These are phyloP conservation scores for Saccharomyces hybrid DNA, from an alignment of 1,139 yeast genomes.

Conservation along the genomic window DNA sequence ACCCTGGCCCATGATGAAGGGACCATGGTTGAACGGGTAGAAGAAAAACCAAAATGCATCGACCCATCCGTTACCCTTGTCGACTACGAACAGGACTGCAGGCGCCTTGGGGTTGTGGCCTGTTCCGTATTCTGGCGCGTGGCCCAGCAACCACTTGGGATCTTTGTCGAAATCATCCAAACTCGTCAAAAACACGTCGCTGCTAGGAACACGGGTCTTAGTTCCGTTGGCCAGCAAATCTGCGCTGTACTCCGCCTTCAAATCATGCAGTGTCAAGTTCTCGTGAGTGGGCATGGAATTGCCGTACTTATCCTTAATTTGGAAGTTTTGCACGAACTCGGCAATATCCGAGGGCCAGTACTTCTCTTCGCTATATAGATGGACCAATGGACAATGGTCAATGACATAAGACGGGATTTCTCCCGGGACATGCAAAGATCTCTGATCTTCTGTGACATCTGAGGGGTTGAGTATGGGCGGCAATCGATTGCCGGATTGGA, in stretches of 20 bases:
- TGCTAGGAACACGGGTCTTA: conserved; percentile 15
- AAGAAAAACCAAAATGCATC: conserved; percentile 93
- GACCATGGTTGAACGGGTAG: conserved; percentile 84
- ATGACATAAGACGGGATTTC: conserved; percentile 64
- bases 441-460: conserved; percentile 13
- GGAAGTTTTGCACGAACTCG: conserved; percentile 56
- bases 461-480: conserved; percentile 16
- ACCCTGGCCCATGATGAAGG: conserved; percentile 91
- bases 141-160: conserved; percentile 83
- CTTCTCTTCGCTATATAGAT: conserved; percentile 75
- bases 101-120: conserved; percentile 71
- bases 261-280: conserved; percentile 15
- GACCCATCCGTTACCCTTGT: conserved; percentile 76
- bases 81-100: conserved; percentile 70
- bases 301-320: conserved; percentile 32
- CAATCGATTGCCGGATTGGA: neutral
- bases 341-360: conserved; percentile 75
- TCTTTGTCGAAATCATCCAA: conserved; percentile 51
- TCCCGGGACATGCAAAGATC: conserved; percentile 25
- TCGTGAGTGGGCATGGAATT: conserved; percentile 30
- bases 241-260: conserved; percentile 15
- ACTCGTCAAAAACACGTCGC: conserved; percentile 48
- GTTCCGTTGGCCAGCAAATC: conserved; percentile 17
- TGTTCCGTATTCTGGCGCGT: conserved; percentile 52
- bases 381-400: conserved; percentile 69